These are phyloP conservation scores for Mycena filopes DNA, from an alignment of 768 basidiomycete genomes.

Conservation along the genomic window DNA sequence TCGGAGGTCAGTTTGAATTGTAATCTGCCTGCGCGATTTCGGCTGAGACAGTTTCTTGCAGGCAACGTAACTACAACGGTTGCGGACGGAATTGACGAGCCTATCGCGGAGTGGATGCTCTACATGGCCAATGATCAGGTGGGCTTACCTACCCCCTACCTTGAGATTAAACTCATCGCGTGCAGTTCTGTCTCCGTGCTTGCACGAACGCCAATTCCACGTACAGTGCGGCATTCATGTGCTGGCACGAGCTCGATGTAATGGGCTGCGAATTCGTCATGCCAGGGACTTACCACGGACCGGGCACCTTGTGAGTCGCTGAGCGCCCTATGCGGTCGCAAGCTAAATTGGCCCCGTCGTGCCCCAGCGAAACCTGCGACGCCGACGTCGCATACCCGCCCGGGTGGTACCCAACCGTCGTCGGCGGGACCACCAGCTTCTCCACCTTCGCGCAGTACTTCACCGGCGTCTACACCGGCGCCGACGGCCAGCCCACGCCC, in stretches of 20 bases:
- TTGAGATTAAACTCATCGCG: conserved; percentile 28
- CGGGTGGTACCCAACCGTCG: conserved; percentile 56
- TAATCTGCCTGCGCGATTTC: no score
- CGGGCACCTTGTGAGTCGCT: conserved; percentile 52
- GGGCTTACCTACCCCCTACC: no score
- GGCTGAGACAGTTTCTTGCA: no score
- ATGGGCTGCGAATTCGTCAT: conserved; percentile 58
- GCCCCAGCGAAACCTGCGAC: conserved; percentile 51
- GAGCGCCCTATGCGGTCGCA: background rate
- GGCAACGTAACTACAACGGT: conserved; percentile 58
- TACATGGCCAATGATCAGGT: conserved; percentile 38
- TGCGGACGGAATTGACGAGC: conserved; percentile 47
- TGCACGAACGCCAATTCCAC: conserved; percentile 53
- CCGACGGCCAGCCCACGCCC: conserved; percentile 29
- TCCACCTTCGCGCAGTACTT: conserved; percentile 57
- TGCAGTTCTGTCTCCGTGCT: conserved; percentile 54
- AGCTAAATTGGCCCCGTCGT: background rate
- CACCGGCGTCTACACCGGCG: conserved; percentile 48
- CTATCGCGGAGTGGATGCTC: conserved; percentile 56
- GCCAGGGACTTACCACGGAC: conserved; percentile 55
- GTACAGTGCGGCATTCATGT: conserved; percentile 16
- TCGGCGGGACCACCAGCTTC: conserved; percentile 49
- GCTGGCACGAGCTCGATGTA: conserved; percentile 26
- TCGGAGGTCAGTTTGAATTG: no score
- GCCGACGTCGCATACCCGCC: conserved; percentile 59